A percentile compares a stretch with the other conserved stretches of the same genome.
Evolutionary conservation across 371 early-diverging fungal species (phyloP).

Genomic region (Rhizopus arrhizus): DNA sequence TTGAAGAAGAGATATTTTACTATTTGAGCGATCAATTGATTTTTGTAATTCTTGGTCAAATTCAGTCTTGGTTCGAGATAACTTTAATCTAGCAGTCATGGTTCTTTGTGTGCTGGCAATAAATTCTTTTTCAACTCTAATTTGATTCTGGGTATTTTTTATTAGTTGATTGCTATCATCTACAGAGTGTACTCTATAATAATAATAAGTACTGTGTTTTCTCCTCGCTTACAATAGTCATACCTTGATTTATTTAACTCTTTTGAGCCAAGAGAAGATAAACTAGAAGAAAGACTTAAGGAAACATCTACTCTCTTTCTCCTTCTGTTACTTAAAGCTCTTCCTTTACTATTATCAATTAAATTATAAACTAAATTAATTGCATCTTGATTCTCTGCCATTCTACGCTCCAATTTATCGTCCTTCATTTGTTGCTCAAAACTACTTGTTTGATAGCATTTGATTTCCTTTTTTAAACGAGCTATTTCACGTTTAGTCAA

Average conservation of each 20-base stretch:
- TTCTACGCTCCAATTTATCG: background rate
- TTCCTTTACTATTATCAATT: background rate
- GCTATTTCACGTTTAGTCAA: conserved; percentile 13
- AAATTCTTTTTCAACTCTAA: conserved; percentile 20
- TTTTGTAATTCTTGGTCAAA: conserved; percentile 16
- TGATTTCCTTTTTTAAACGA: conserved; percentile 21
- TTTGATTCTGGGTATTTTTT: conserved; percentile 4
- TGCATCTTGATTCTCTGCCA: background rate
- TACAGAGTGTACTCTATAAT: background rate
- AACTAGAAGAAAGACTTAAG: background rate
- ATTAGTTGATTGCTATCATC: background rate
- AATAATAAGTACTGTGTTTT: no score
- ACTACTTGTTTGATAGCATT: conserved; percentile 10
- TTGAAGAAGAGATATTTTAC: conserved; percentile 1
- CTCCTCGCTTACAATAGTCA: no score
- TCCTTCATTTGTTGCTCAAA: background rate
- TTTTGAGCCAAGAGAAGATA: background rate
- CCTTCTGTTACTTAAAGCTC: background rate
- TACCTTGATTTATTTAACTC: background rate
- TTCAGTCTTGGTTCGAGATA: conserved; percentile 3
- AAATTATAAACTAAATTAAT: background rate
- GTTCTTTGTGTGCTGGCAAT: conserved; percentile 24
- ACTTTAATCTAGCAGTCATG: conserved; percentile 12
- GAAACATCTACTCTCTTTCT: background rate
- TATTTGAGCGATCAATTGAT: conserved; percentile 5